Conservation (phyloP, 2,329 filamentous ascomycete species). For the Colletotrichum sp. region DNA sequence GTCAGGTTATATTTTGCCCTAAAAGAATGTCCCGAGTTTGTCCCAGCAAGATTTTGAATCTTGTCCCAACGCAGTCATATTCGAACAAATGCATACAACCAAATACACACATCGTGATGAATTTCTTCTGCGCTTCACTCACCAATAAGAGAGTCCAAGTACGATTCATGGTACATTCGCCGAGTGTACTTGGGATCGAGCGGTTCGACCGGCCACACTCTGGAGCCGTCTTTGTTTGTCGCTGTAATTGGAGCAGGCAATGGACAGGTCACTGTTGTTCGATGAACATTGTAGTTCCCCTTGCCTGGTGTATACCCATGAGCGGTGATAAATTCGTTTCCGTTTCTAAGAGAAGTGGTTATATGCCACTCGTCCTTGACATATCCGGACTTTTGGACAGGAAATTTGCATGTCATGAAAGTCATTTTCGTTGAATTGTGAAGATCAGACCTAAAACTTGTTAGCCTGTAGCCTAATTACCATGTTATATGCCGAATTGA, state of each 20-base stretch:
- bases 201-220: fast-evolving
- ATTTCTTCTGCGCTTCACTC: fast-evolving
- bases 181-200: neutral
- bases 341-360: neutral
- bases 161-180: neutral
- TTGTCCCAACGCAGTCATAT: no score
- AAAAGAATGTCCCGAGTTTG: no score
- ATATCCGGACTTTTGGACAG: fast-evolving
- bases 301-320: neutral
- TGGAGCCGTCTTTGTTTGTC: neutral
- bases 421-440: neutral
- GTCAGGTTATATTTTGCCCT: no score
- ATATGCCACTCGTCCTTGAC: neutral
- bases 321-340: neutral
- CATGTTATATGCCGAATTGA: fast-evolving
- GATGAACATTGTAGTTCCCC: neutral
- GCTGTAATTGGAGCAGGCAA: neutral
- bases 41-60: no score
- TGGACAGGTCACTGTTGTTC: neutral
- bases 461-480: neutral
- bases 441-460: neutral
- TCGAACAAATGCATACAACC: no score
- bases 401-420: fast-evolving
- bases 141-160: neutral
- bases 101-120: neutral